Evolutionary conservation across 306 rosid species (phyloP).

Genomic region (Carpinus fangiana): DNA sequence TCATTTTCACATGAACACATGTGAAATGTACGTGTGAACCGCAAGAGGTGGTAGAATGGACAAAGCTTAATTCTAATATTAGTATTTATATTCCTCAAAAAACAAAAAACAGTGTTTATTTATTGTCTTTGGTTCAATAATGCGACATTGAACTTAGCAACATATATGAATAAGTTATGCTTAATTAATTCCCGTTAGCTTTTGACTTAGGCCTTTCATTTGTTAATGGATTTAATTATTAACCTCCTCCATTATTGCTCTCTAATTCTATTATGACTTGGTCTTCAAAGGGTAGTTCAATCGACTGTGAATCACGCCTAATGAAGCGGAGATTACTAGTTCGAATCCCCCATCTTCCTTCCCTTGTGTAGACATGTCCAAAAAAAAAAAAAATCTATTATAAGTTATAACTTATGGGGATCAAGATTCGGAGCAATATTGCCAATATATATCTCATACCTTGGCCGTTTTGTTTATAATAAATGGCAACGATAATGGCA

Average conservation of each 20-base stretch:
- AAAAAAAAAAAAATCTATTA: too few relatives aligned
- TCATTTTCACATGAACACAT: background rate
- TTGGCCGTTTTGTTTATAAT: too few relatives aligned
- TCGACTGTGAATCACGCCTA: too few relatives aligned
- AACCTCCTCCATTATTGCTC: conserved; percentile 15
- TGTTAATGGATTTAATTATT: background rate
- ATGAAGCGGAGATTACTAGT: too few relatives aligned
- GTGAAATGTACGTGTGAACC: background rate
- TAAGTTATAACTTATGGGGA: too few relatives aligned
- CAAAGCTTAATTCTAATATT: background rate
- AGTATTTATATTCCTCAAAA: background rate
- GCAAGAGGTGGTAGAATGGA: background rate
- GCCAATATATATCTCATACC: too few relatives aligned
- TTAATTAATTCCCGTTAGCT: background rate
- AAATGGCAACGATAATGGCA: too few relatives aligned
- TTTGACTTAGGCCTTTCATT: background rate
- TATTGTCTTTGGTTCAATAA: background rate
- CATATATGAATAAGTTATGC: background rate
- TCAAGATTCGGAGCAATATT: too few relatives aligned
- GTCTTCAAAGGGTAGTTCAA: too few relatives aligned
- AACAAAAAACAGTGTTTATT: too few relatives aligned
- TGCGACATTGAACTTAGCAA: background rate
- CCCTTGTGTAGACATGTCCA: too few relatives aligned
- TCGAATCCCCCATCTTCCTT: too few relatives aligned
- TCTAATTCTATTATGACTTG: background rate